phyloP scores from a whole-genome alignment of 2,329 filamentous ascomycete genomes.

The Elsinoe australis region DNA sequence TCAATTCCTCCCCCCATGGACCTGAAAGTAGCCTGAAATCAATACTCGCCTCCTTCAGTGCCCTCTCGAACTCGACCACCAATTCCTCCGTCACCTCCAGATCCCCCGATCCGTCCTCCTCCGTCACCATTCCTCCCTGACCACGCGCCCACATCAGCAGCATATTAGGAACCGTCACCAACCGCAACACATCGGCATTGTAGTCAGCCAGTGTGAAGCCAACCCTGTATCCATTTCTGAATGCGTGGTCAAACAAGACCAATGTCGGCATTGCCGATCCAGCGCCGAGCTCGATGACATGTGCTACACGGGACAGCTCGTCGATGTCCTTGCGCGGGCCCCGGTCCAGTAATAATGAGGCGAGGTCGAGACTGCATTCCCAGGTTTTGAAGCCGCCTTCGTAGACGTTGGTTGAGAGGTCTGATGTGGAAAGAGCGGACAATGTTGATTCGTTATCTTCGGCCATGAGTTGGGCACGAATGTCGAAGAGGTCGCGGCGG shows the following conservation, averaged over 20 bases:
- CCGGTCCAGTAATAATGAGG: constrained; percentile 52
- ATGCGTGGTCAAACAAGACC: constrained; percentile 58
- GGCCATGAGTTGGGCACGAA: constrained; percentile 73
- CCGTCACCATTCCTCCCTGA: constrained; percentile 18
- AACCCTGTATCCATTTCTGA: constrained; percentile 43
- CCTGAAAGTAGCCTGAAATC: constrained; percentile 63
- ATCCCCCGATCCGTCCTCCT: constrained; percentile 42
- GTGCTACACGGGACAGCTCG: constrained; percentile 41
- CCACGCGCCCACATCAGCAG: constrained; percentile 55
- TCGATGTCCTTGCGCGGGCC: constrained; percentile 44
- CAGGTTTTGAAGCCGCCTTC: constrained; percentile 86
- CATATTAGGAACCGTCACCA: constrained; percentile 73
- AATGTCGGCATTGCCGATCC: constrained; percentile 68
- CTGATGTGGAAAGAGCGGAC: constrained; percentile 58
- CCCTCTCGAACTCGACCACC: constrained; percentile 50
- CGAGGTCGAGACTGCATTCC: constrained; percentile 77
- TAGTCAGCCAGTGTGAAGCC: constrained; percentile 68
- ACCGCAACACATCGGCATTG: constrained; percentile 66
- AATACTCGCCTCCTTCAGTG: constrained; percentile 47
- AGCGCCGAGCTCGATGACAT: constrained; percentile 60
- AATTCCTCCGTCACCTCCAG: constrained; percentile 56
- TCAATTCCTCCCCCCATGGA: constrained; percentile 59
- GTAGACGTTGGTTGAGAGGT: constrained; percentile 74
- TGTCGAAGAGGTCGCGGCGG: constrained; percentile 72
- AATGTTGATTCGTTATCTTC: constrained; percentile 51